These are phyloP conservation scores for Paramecium primaurelia DNA, from an alignment of 73 alveolate species.

Conservation along the genomic window DNA sequence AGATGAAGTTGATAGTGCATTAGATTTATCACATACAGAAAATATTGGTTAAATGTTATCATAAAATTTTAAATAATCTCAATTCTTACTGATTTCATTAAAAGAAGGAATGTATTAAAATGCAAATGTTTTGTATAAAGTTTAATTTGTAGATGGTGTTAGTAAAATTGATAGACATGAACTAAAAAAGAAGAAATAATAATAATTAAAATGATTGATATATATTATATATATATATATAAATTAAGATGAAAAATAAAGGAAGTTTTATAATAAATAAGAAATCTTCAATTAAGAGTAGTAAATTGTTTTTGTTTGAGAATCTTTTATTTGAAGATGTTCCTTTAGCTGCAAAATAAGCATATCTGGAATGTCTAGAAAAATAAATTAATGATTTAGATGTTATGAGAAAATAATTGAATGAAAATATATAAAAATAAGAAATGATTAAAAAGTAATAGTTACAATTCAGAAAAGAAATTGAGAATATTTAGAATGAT, in stretches of 20 bases:
- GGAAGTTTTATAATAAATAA: constrained; percentile 13
- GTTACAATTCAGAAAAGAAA: background rate
- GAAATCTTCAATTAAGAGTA: constrained; percentile 10
- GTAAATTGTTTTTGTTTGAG: background rate
- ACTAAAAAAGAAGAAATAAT: constrained; percentile 57
- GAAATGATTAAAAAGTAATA: background rate
- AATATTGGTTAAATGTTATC: constrained; percentile 66
- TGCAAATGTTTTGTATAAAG: constrained; percentile 98
- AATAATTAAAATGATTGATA: background rate
- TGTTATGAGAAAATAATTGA: background rate
- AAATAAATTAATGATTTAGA: background rate
- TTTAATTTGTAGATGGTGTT: constrained; percentile 86
- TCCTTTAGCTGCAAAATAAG: constrained; percentile 1
- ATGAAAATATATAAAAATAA: background rate
- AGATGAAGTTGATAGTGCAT: constrained; percentile 99
- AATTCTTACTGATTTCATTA: constrained; percentile 89
- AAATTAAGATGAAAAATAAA: background rate
- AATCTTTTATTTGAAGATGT: constrained; percentile 20
- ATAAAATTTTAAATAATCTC: constrained; percentile 51
- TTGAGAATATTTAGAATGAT: background rate
- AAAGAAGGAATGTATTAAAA: constrained; percentile 98
- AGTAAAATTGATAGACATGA: constrained; percentile 85
- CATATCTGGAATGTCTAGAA: background rate
- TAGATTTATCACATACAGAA: constrained; percentile 98
- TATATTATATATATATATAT: background rate